phyloP scores from a whole-genome alignment of 768 basidiomycete species.

The Lepiota venenata region DNA sequence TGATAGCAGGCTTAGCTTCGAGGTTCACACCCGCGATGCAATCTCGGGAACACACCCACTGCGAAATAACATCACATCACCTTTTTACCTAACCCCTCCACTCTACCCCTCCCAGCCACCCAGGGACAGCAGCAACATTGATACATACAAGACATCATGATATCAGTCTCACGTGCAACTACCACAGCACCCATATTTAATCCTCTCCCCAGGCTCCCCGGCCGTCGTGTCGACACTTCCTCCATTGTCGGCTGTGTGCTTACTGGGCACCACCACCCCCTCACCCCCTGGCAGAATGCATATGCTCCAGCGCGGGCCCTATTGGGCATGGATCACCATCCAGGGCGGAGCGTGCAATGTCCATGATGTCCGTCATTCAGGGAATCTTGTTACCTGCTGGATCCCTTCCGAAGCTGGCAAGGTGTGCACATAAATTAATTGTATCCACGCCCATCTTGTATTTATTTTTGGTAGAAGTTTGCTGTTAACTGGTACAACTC shows the following conservation, averaged over 20 bases:
- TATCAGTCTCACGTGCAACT: not conserved
- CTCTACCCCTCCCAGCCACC: no score
- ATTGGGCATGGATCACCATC: conserved; percentile 16
- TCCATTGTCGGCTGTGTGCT: not conserved
- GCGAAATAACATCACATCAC: no score
- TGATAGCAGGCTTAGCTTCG: no score
- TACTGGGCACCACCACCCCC: no score
- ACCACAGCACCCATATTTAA: not conserved
- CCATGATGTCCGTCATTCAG: conserved; percentile 7
- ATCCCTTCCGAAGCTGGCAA: conserved; percentile 20
- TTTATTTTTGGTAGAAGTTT: conserved; percentile 17
- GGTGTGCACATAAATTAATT: conserved; percentile 10
- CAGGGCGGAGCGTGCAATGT: conserved; percentile 10
- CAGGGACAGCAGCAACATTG: no score
- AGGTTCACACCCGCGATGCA: no score
- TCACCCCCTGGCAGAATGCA: conserved; percentile 5
- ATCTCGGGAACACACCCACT: no score
- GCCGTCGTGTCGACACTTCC: not conserved
- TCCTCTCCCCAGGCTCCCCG: not conserved
- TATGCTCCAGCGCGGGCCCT: conserved; percentile 13
- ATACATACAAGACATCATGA: no score
- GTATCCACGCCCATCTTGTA: not conserved
- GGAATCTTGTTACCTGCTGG: conserved; percentile 20
- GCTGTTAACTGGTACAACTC: conserved; percentile 25
- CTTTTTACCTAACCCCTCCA: no score